Evolutionary conservation across 2,329 filamentous ascomycete genomes (phyloP).

Genomic region (Aureobasidium sp.): DNA sequence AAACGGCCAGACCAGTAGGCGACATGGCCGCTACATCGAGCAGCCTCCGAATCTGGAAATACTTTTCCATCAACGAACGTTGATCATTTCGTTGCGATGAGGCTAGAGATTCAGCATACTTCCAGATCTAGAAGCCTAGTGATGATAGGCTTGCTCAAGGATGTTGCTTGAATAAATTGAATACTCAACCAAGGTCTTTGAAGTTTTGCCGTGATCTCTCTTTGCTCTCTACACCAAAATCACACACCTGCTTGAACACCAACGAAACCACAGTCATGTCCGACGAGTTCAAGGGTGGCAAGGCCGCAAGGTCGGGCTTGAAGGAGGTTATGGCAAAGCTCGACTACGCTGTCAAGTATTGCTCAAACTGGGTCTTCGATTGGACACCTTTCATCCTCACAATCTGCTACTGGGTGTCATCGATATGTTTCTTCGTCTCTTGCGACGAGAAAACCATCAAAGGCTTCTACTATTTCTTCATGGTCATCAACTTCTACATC

Average conservation of each 20-base stretch:
- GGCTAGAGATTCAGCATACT: constrained; percentile 2
- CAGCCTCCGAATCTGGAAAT: background rate
- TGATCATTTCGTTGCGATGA: constrained; percentile 4
- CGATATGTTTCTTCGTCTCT: constrained; percentile 22
- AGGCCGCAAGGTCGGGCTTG: background rate
- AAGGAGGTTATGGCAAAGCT: background rate
- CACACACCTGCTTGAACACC: background rate
- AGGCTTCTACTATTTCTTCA: constrained; percentile 27
- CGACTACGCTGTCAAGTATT: background rate
- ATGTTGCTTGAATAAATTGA: constrained; percentile 4
- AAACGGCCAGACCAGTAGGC: background rate
- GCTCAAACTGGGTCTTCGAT: constrained; percentile 23
- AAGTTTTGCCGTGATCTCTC: background rate
- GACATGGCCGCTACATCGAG: background rate
- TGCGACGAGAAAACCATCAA: constrained; percentile 21
- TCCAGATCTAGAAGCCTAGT: background rate
- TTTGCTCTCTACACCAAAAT: background rate
- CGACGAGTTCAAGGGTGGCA: constrained; percentile 1
- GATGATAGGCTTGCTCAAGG: background rate
- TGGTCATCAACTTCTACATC: constrained; percentile 25
- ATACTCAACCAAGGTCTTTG: background rate
- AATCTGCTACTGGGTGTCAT: constrained; percentile 22
- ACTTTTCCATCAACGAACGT: background rate
- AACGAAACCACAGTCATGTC: background rate
- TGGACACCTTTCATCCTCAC: constrained; percentile 24